Evolutionary conservation across 192 early-diverging fungal genomes (phyloP).

Genomic region (Podila horticola): DNA sequence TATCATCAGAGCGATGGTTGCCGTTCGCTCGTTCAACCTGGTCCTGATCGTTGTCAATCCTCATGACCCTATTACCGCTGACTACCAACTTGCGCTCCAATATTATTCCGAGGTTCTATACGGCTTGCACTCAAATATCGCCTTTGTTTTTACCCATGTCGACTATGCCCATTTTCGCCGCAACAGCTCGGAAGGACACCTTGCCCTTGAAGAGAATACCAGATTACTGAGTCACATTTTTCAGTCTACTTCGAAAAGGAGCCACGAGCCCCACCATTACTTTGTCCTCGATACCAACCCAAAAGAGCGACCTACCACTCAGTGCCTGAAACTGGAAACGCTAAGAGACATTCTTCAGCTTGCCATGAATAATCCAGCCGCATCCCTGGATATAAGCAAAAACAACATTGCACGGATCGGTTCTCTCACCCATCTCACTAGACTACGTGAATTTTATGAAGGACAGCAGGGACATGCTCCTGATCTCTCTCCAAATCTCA

Average conservation of each 20-base stretch:
- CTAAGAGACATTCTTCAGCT: background rate
- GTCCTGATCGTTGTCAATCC: background rate
- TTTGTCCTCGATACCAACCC: background rate
- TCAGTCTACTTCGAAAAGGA: background rate
- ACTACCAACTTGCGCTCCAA: background rate
- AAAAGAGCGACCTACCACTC: background rate
- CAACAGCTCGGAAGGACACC: background rate
- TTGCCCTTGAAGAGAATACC: too few species aligned
- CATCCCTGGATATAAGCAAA: background rate
- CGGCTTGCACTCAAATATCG: background rate
- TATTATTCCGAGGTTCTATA: background rate
- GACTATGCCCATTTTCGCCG: background rate
- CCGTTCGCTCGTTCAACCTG: background rate
- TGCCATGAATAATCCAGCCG: background rate
- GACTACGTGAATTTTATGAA: too few species aligned
- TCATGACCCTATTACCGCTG: background rate
- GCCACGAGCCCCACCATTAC: background rate
- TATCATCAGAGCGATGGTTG: background rate
- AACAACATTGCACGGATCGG: background rate
- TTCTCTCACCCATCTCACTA: background rate
- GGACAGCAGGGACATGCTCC: too few species aligned
- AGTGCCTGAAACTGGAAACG: background rate
- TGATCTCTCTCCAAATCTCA: too few species aligned
- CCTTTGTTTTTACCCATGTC: background rate
- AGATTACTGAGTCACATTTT: background rate